These are phyloP conservation scores for Sporothrix dimorphospora DNA, from an alignment of 2,329 filamentous ascomycete genomes.

Conservation along the genomic window DNA sequence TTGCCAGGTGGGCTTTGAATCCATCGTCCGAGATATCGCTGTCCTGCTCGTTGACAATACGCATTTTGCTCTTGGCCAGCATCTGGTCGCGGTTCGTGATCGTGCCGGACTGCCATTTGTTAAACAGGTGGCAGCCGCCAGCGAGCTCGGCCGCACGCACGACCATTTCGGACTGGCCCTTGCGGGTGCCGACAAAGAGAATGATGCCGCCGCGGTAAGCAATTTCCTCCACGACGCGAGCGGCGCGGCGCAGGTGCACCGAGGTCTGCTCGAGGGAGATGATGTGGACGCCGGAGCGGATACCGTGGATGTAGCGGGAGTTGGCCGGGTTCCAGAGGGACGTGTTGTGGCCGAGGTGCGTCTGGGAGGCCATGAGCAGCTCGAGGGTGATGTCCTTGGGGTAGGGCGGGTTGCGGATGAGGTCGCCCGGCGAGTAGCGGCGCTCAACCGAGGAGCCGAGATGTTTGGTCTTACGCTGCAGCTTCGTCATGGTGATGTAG, in stretches of 20 bases:
- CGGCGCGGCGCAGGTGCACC: conserved; percentile 85
- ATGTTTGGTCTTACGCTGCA: conserved; percentile 51
- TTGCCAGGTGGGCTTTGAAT: conserved; percentile 66
- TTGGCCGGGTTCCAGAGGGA: conserved; percentile 95
- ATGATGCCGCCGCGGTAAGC: conserved; percentile 80
- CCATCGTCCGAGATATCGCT: conserved; percentile 54
- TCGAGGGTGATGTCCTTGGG: conserved; percentile 86
- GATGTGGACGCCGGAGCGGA: conserved; percentile 86
- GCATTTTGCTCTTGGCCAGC: conserved; percentile 67
- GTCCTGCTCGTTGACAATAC: conserved; percentile 79
- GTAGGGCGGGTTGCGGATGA: conserved; percentile 72
- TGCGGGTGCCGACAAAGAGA: conserved; percentile 85
- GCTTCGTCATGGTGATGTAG: conserved; percentile 44
- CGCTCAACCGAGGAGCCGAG: conserved; percentile 55
- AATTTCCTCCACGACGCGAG: conserved; percentile 89
- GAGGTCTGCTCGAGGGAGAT: conserved; percentile 89
- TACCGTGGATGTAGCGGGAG: conserved; percentile 89
- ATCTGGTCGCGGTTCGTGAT: conserved; percentile 95
- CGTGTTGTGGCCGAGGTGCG: conserved; percentile 87
- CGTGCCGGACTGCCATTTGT: conserved; percentile 86
- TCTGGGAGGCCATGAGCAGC: conserved; percentile 83
- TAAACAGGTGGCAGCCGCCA: conserved; percentile 83
- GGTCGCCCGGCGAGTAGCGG: conserved; percentile 66
- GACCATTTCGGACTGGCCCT: conserved; percentile 78
- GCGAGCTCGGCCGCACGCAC: conserved; percentile 79